These are phyloP conservation scores for Myotisia sp. DNA, from an alignment of 2,329 filamentous ascomycete species.

Conservation along the genomic window DNA sequence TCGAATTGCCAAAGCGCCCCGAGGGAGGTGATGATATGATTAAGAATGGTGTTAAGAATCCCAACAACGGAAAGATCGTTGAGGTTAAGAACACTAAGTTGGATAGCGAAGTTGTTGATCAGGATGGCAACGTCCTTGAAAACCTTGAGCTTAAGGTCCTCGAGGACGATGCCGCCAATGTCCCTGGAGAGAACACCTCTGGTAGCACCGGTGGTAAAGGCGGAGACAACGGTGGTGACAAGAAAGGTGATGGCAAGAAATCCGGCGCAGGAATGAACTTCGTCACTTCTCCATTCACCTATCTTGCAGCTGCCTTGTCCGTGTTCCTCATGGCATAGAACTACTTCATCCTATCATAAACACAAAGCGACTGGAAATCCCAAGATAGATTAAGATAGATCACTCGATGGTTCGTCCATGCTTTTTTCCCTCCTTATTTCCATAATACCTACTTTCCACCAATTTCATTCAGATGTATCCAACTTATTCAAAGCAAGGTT, in stretches of 20 bases:
- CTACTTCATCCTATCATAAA: too few relatives aligned
- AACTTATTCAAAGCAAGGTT: too few relatives aligned
- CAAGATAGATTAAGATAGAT: too few relatives aligned
- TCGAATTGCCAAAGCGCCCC: conserved; percentile 58
- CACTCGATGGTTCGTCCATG: too few relatives aligned
- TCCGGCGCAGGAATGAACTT: conserved; percentile 4
- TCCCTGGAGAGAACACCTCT: conserved; percentile 34
- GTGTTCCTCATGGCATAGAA: too few relatives aligned
- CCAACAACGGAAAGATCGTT: conserved; percentile 51
- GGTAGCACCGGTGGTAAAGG: conserved; percentile 6
- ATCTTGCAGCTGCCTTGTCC: not conserved
- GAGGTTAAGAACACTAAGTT: conserved; percentile 43
- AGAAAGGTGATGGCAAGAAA: not conserved
- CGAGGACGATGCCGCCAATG: conserved; percentile 39
- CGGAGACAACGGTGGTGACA: not conserved
- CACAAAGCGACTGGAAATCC: too few relatives aligned
- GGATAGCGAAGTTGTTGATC: conserved; percentile 42
- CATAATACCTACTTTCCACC: too few relatives aligned
- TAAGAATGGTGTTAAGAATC: conserved; percentile 54
- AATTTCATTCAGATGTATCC: too few relatives aligned
- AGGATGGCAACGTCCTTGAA: conserved; percentile 44
- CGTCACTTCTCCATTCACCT: not conserved
- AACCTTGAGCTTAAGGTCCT: conserved; percentile 47
- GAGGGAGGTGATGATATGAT: conserved; percentile 58
- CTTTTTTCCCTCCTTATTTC: too few relatives aligned